Evolutionary conservation across 768 basidiomycete species (phyloP).

Genomic region (Pulveroboletus ravenelii): DNA sequence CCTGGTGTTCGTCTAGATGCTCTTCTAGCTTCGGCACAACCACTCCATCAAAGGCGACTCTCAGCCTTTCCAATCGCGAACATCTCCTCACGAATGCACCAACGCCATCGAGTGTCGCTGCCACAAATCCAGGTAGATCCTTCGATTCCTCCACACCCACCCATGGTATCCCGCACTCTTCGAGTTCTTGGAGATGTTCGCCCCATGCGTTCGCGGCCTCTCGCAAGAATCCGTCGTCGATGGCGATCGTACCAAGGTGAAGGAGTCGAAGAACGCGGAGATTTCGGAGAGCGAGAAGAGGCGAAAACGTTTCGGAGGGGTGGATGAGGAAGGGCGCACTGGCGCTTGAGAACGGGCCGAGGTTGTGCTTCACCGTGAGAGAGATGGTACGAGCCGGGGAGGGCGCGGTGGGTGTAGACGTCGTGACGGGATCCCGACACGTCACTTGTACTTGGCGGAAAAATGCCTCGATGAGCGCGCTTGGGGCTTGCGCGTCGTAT

Average conservation of each 20-base stretch:
- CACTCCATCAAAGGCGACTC: slow-evolving; percentile 26
- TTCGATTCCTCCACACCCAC: slow-evolving; percentile 13
- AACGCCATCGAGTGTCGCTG: slow-evolving; percentile 21
- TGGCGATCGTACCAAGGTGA: slow-evolving; percentile 25
- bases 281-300: slow-evolving; percentile 20
- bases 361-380: slow-evolving; percentile 27
- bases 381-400: slow-evolving; percentile 11
- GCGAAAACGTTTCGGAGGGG: slow-evolving; percentile 21
- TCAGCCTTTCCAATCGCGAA: slow-evolving; percentile 13
- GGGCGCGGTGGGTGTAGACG: neutral
- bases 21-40: neutral
- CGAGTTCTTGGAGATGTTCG: slow-evolving; percentile 21
- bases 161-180: slow-evolving; percentile 29
- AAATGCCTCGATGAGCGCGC: slow-evolving; percentile 18
- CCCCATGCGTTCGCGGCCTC: slow-evolving; percentile 27
- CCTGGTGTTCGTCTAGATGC: neutral
- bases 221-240: slow-evolving; percentile 25
- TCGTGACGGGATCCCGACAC: slow-evolving; percentile 1
- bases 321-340: slow-evolving; percentile 20
- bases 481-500: slow-evolving; percentile 27
- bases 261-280: slow-evolving; percentile 20
- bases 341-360: slow-evolving; percentile 18
- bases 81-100: slow-evolving; percentile 20
- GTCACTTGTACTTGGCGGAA: slow-evolving; percentile 20
- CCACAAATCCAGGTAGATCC: slow-evolving; percentile 5